These are phyloP conservation scores for Primulina huaijiensis DNA, from an alignment of 257 asterid species.

Conservation along the genomic window DNA sequence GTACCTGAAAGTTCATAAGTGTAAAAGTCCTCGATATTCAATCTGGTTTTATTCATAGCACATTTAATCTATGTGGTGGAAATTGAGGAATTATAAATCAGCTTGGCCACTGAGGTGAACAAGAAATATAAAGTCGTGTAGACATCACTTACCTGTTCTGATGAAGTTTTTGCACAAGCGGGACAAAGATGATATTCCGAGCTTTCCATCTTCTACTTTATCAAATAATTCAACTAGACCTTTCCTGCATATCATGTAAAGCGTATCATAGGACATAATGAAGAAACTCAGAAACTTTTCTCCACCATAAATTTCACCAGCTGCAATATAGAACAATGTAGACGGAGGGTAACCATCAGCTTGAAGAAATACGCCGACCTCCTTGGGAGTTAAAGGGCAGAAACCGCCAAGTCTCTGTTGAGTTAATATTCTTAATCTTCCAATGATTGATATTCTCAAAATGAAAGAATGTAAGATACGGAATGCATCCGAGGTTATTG, in stretches of 20 bases:
- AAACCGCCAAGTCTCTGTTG: conserved; percentile 84
- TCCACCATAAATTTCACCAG: conserved; percentile 85
- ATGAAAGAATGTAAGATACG: conserved; percentile 7
- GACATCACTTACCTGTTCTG: conserved; percentile 49
- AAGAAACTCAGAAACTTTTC: neutral
- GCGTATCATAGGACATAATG: neutral
- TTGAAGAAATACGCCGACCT: conserved; percentile 83
- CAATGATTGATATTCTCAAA: conserved; percentile 68
- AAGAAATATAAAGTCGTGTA: neutral
- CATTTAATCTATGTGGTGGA: neutral
- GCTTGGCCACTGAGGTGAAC: neutral
- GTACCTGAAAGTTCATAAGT: conserved; percentile 42
- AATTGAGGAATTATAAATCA: neutral
- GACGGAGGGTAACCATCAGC: conserved; percentile 82
- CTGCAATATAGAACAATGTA: conserved; percentile 82
- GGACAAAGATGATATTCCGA: conserved; percentile 46
- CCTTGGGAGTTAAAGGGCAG: conserved; percentile 96
- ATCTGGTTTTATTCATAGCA: neutral
- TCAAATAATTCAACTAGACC: conserved; percentile 76
- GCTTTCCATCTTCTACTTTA: conserved; percentile 64
- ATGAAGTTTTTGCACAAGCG: conserved; percentile 66
- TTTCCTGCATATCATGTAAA: conserved; percentile 52
- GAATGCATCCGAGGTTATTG: conserved; percentile 14
- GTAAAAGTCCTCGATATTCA: neutral
- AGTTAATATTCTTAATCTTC: conserved; percentile 79